A percentile compares a stretch with the other conserved stretches of the same genome.
phyloP scores from a whole-genome alignment of 2,329 filamentous ascomycete genomes.

The Alternaria longipes region DNA sequence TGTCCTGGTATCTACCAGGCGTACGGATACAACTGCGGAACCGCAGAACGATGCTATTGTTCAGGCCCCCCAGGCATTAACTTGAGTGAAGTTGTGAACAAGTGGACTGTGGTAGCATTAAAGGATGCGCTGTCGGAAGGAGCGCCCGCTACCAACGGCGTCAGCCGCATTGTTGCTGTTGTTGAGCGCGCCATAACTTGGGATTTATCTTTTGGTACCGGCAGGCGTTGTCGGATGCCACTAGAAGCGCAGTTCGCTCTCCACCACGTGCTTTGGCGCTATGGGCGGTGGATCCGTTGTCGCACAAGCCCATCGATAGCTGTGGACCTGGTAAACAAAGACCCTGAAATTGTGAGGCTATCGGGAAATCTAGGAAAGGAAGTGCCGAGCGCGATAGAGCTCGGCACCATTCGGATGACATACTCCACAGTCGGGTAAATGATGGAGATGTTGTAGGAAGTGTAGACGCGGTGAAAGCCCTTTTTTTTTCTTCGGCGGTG shows the following conservation, averaged over 20 bases:
- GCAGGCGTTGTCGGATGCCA: constrained; percentile 28
- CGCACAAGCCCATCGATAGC: constrained; percentile 10
- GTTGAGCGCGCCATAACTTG: constrained; percentile 17
- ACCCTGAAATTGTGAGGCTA: constrained; percentile 32
- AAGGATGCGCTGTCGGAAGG: neutral
- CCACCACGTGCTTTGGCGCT: constrained; percentile 29
- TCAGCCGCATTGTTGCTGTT: constrained; percentile 8
- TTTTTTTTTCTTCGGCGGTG: neutral
- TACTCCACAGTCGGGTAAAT: constrained; percentile 27
- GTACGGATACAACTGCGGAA: constrained; percentile 12
- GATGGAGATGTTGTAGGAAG: constrained; percentile 3
- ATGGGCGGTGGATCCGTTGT: constrained; percentile 28
- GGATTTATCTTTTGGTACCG: constrained; percentile 4
- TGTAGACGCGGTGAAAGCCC: constrained; percentile 4
- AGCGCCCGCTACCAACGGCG: constrained; percentile 2
- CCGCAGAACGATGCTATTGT: neutral
- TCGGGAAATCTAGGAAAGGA: constrained; percentile 38
- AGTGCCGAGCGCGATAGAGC: constrained; percentile 16
- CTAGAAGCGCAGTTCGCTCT: constrained; percentile 21
- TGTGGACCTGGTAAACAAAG: constrained; percentile 29
- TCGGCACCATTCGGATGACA: constrained; percentile 25
- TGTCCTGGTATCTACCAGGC: neutral
- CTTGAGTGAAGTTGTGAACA: neutral
- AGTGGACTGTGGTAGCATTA: neutral
- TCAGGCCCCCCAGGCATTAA: neutral